phyloP scores from a whole-genome alignment of 1,139 yeast genomes.

The Diutina neorugosa region DNA sequence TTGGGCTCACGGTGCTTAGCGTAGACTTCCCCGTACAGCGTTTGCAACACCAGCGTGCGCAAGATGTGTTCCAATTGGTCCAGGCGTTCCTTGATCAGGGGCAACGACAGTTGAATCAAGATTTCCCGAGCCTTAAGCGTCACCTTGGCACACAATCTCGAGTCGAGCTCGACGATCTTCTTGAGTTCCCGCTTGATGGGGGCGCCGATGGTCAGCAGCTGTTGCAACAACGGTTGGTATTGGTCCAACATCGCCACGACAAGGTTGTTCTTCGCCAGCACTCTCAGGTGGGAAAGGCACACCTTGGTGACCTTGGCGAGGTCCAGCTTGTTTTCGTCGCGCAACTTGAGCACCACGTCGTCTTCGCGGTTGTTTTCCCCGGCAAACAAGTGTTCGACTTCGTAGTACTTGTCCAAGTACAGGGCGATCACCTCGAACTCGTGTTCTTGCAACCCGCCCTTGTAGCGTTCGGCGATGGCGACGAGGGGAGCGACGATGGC shows the following conservation, averaged over 20 bases:
- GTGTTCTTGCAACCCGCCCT: conserved; percentile 70
- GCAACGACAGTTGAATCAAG: conserved; percentile 89
- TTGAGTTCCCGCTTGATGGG: conserved; percentile 62
- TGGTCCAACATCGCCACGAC: conserved; percentile 73
- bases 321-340: conserved; percentile 79
- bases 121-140: conserved; percentile 95
- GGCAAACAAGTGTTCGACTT: conserved; percentile 66
- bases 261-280: conserved; percentile 85
- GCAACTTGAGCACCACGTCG: conserved; percentile 69
- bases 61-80: conserved; percentile 95
- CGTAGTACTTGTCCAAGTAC: conserved; percentile 59
- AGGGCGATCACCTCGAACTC: conserved; percentile 66
- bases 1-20: conserved; percentile 77
- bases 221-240: conserved; percentile 66
- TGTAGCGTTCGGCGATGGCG: conserved; percentile 57
- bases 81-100: conserved; percentile 90
- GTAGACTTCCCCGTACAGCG: conserved; percentile 74
- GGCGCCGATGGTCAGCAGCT: conserved; percentile 56
- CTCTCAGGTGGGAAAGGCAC: conserved; percentile 84
- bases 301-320: conserved; percentile 59
- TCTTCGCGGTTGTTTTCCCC: conserved; percentile 72
- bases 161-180: conserved; percentile 74
- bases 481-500: conserved; percentile 63
- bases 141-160: conserved; percentile 85
- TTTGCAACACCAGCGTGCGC: conserved; percentile 81